Evolutionary conservation across 768 basidiomycete genomes (phyloP).

Genomic region (Rubroboletus pulcherrimus): DNA sequence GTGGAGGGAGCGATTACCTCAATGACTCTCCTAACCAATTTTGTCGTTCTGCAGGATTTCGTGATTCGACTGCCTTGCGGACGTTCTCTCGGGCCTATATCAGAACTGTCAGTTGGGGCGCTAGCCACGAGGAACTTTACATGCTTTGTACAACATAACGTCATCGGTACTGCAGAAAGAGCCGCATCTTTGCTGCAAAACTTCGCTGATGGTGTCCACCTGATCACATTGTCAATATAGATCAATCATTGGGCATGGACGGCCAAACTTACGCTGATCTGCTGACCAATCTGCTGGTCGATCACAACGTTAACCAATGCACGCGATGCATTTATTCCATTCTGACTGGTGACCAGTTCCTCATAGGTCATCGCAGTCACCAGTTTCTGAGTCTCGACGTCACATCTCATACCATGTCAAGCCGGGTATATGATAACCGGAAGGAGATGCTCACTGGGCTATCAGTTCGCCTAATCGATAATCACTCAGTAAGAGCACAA

Average conservation of each 20-base stretch:
- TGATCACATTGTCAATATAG: conserved; percentile 29
- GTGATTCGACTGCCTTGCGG: conserved; percentile 81
- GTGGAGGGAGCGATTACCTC: conserved; percentile 45
- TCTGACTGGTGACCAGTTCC: conserved; percentile 78
- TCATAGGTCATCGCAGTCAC: conserved; percentile 76
- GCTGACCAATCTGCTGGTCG: conserved; percentile 96
- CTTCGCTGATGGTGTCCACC: conserved; percentile 97
- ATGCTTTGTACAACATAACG: conserved; percentile 93
- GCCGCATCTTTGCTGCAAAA: conserved; percentile 90
- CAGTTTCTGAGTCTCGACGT: conserved; percentile 63
- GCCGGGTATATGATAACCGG: not conserved
- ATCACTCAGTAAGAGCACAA: conserved; percentile 87
- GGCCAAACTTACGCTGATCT: conserved; percentile 70
- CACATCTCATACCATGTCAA: conserved; percentile 51
- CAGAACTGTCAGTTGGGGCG: conserved; percentile 1
- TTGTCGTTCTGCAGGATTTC: conserved; percentile 68
- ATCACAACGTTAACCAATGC: conserved; percentile 93
- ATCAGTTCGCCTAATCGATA: conserved; percentile 86
- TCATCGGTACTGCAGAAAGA: conserved; percentile 98
- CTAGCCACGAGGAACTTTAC: conserved; percentile 11
- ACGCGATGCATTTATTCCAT: conserved; percentile 84
- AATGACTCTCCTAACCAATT: conserved; percentile 84
- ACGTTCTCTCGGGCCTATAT: conserved; percentile 87
- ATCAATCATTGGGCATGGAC: not conserved
- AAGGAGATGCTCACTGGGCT: conserved; percentile 52